Evolutionary conservation across 2,329 filamentous ascomycete species (phyloP), one percentile per base, ranked within the genome.

Genomic region (Paracorniculantispora psalliotae): DNA sequence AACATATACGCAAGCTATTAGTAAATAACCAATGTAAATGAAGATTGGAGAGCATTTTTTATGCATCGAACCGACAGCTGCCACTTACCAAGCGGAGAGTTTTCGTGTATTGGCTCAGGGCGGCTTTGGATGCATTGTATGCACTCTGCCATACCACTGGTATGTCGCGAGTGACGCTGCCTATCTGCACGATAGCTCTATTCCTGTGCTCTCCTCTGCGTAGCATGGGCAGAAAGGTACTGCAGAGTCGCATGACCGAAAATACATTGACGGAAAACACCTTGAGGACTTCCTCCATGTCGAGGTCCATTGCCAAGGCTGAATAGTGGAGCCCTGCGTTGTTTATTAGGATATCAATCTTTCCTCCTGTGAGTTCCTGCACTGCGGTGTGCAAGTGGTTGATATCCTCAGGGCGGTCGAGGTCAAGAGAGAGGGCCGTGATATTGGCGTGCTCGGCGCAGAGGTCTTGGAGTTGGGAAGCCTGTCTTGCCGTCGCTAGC

Each of bases 121-220:
- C 61, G 13, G 61, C 61, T 46, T 63, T 44, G 37, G 61, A 63
- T 7, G 61, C 61, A 23, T 63, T 63, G 46, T 63, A 63, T 21
- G 48, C 59, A 26, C 56, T 55, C 53, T 63, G 61, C 61, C 61
- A 63, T 47, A 49, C 53, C 28, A 47, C 37, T 17, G 57, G 59
- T 39, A 57, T 56, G 23, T 51, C 44, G 21, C 60, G 15, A 13
- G 56, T 59, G n/a, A 61, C 50, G 37, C 60, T 61, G 21, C 57
- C 60, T 30, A 61, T 59, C 60, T 63, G 60, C 41, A 63, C 62
- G 46, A 63, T 63, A 23, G 41, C 21, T 19, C 41, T 23, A 41
- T 53, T 50, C 1, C 61, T 60, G 23, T 43, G 46, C 21, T 51
- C 13, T 9, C 59, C 46, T 43, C 57, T 26, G 15, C 59, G 59